Evolutionary conservation across 2,329 filamentous ascomycete genomes (phyloP), one percentile per base, ranked within the genome.

Genomic region (Pezicula neosporulosa): DNA sequence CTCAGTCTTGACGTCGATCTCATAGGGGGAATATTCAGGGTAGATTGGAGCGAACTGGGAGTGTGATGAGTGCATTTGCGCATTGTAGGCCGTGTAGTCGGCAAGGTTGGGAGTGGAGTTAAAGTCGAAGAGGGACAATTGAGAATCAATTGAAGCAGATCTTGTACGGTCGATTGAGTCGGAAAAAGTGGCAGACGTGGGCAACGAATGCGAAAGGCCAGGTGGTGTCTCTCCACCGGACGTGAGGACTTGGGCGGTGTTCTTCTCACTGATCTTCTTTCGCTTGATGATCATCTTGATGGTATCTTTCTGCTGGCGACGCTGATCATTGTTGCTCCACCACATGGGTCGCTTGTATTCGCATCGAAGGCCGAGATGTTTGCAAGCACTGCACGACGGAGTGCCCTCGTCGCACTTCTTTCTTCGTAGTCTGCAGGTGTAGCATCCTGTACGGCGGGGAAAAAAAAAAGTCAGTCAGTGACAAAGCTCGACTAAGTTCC

Each of bases 231-330:
- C 78, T 56, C 69, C 69, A 65, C 71, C 72, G 56, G 75, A 70
- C 18, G 60, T 57, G 61, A 67, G 76, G 60, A 81, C 73, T 38
- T 79, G 75, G 50, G 82, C 76, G 42, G 74, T 72, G 48, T 83
- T 78, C 82, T 96, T 96, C 73, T 97, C 93, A 24, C 86, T 85
- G 60, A 95, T 80, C 81, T 97, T 97, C 68, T 94, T 97, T 68
- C 87, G 84, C 83, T 96, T 97, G 78, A 99, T 97, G 71, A 93
- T 90, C 72, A 88, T 87, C 80, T 99, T 99, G 79, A 99, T 96
- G 61, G 86, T 77, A 68, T 97, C 94, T 75, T 97, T 99, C 70
- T 97, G 90, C 51, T 85, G 76, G 63, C 87, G 83, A 61, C 94
- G 81, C 66, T 88, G 84, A 57, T 96, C 91, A 66, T 89, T 88